These are phyloP conservation scores for Coemansia sp. DNA, from an alignment of 192 early-diverging fungal genomes.

Conservation along the genomic window DNA sequence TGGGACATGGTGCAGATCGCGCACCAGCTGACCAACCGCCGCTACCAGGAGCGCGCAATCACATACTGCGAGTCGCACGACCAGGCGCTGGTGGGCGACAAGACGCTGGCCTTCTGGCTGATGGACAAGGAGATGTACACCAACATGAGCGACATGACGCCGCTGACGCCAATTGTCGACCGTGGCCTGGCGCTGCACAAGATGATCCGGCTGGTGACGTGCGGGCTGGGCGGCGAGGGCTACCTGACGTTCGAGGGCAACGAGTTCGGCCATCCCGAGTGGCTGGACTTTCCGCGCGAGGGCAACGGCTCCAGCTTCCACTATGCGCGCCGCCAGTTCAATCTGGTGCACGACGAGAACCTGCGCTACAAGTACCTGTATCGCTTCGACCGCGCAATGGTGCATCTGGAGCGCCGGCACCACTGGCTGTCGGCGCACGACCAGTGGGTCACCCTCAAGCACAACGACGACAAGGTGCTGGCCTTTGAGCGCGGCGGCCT, in stretches of 20 bases:
- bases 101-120: constrained; percentile 97
- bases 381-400: constrained; percentile 86
- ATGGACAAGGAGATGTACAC: constrained; percentile 99
- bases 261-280: constrained; percentile 99
- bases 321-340: constrained; percentile 94
- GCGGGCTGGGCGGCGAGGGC: constrained; percentile 90
- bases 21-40: constrained; percentile 86
- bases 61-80: constrained; percentile 96
- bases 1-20: constrained; percentile 88
- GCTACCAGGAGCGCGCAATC: constrained; percentile 88
- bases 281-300: constrained; percentile 95
- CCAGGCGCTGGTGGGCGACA: constrained; percentile 97
- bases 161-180: constrained; percentile 87
- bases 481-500: constrained; percentile 87
- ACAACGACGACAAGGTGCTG: constrained; percentile 90
- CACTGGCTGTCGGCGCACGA: constrained; percentile 72
- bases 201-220: constrained; percentile 89
- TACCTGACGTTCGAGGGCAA: constrained; percentile 97
- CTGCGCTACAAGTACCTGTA: constrained; percentile 93
- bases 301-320: constrained; percentile 90
- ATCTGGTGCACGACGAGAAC: constrained; percentile 81
- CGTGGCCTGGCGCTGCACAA: constrained; percentile 94
- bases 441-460: constrained; percentile 82
- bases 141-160: constrained; percentile 80
- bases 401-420: constrained; percentile 66